phyloP scores from a whole-genome alignment of 2,329 filamentous ascomycete species.

The Fusarium nodosum region DNA sequence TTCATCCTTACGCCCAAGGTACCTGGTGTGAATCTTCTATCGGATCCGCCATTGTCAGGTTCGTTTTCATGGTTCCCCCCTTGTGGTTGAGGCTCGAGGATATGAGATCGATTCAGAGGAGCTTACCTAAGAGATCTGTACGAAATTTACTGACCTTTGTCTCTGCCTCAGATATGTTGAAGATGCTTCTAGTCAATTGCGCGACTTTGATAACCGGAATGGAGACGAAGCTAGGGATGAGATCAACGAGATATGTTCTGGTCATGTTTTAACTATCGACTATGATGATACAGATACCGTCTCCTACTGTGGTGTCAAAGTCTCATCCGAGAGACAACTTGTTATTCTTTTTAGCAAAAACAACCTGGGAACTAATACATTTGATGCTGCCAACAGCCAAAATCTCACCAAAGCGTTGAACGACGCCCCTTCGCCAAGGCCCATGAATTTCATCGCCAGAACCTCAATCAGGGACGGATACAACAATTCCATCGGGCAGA shows the following conservation, averaged over 20 bases:
- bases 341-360: constrained; percentile 62
- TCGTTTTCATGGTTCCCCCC: constrained; percentile 28
- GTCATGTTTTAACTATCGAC: constrained; percentile 62
- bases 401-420: constrained; percentile 63
- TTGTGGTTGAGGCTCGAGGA: rapidly evolving
- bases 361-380: constrained; percentile 62
- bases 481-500: constrained; percentile 56
- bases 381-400: constrained; percentile 54
- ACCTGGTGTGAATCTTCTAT: constrained; percentile 59
- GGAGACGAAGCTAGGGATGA: constrained; percentile 59
- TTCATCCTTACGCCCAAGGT: constrained; percentile 62
- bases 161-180: constrained; percentile 59
- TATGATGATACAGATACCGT: constrained; percentile 60
- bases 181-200: constrained; percentile 58
- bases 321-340: constrained; percentile 60
- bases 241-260: constrained; percentile 61
- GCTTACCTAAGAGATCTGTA: not conserved
- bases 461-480: constrained; percentile 59
- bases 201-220: constrained; percentile 55
- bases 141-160: not conserved
- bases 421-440: constrained; percentile 54
- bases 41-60: constrained; percentile 61
- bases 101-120: not conserved
- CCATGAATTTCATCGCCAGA: constrained; percentile 61
- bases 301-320: constrained; percentile 60